Percentiles rank a stretch among this genome's conserved stretches.
These are phyloP conservation scores for Tremella yokohamensis DNA, from an alignment of 768 basidiomycete genomes.

Conservation along the genomic window DNA sequence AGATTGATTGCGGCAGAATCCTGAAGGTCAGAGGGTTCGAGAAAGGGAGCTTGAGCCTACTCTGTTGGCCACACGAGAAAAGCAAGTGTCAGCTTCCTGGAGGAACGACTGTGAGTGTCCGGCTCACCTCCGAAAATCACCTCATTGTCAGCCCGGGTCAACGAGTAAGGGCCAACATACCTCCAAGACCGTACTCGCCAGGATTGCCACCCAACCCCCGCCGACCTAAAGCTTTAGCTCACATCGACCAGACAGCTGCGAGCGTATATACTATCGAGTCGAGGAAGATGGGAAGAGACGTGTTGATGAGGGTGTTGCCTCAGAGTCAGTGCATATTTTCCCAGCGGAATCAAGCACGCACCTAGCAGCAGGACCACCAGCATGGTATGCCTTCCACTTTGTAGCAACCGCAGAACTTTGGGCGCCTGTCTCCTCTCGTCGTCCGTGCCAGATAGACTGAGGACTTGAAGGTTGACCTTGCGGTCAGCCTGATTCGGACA, in stretches of 20 bases:
- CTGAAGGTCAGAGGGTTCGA: slow-evolving; percentile 16
- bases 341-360: slow-evolving; percentile 7
- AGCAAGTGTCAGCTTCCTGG: not conserved
- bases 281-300: slow-evolving; percentile 42
- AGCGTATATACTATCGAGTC: slow-evolving; percentile 34
- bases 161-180: slow-evolving; percentile 14
- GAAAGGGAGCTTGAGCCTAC: slow-evolving; percentile 8
- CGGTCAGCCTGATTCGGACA: slow-evolving; percentile 1
- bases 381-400: slow-evolving; percentile 41
- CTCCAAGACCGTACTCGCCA: slow-evolving; percentile 39
- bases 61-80: slow-evolving; percentile 8
- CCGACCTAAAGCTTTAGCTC: slow-evolving; percentile 25
- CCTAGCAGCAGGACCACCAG: slow-evolving; percentile 41
- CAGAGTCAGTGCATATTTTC: not conserved
- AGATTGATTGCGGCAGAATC: slow-evolving; percentile 44
- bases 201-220: slow-evolving; percentile 41
- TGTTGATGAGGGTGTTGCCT: slow-evolving; percentile 45
- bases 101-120: not conserved
- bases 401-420: slow-evolving; percentile 31
- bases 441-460: slow-evolving; percentile 35
- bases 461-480: slow-evolving; percentile 44
- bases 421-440: slow-evolving; percentile 34
- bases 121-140: slow-evolving; percentile 34
- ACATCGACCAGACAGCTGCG: not conserved
- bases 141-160: not conserved